Conservation (phyloP, 352 stramenopile genomes). For the Peronosclerospora sorghi region DNA sequence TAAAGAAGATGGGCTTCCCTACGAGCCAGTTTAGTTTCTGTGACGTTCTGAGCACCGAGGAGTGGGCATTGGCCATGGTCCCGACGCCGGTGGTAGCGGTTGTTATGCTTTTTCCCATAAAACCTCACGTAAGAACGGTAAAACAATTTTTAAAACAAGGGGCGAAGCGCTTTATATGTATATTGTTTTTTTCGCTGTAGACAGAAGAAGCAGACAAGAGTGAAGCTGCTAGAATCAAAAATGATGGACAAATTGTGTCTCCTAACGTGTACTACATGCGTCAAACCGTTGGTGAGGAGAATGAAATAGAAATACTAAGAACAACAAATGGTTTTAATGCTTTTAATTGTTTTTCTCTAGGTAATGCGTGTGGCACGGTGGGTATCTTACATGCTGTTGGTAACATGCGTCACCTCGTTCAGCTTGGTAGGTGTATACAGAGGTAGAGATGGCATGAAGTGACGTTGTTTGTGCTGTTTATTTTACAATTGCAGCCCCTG, state of each 20-base stretch:
- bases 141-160: conserved; percentile 2
- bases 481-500: conserved; percentile 18
- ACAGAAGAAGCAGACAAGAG: conserved; percentile 70
- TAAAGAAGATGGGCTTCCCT: conserved; percentile 89
- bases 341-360: conserved; percentile 12
- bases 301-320: neutral
- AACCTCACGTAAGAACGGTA: conserved; percentile 50
- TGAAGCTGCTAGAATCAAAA: conserved; percentile 56
- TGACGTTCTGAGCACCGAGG: conserved; percentile 93
- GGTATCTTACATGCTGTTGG: conserved; percentile 90
- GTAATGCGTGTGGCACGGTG: conserved; percentile 95
- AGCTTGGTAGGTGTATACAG: conserved; percentile 33
- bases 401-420: conserved; percentile 79
- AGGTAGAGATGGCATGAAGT: neutral
- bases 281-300: conserved; percentile 84
- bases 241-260: conserved; percentile 63
- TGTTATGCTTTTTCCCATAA: conserved; percentile 94
- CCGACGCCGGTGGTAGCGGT: conserved; percentile 87
- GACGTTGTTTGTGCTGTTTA: neutral
- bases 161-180: neutral
- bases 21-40: conserved; percentile 80
- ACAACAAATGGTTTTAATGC: neutral
- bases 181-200: conserved; percentile 14
- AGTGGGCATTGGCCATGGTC: conserved; percentile 95
- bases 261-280: conserved; percentile 86